Conservation (phyloP, 306 rosid species). For the Dalbergia cochinchinensis region DNA sequence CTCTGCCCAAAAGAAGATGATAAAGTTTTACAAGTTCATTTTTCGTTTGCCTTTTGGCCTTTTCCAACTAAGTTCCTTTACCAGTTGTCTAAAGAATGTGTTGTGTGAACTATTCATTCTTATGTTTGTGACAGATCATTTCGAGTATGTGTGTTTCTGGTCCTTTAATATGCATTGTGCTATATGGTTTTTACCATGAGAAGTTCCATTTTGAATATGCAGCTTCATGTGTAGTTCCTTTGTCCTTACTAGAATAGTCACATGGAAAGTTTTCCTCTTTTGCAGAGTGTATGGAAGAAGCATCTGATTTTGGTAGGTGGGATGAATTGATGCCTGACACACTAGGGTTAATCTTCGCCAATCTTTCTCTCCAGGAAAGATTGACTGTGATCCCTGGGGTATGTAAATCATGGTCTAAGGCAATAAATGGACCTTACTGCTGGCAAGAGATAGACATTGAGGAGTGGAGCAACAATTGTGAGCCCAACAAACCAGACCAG, state of each 20-base stretch:
- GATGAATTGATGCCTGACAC: constrained; percentile 96
- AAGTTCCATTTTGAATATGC: constrained; percentile 1
- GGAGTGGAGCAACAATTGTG: constrained; percentile 81
- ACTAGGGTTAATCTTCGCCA: constrained; percentile 81
- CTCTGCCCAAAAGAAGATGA: too few species aligned
- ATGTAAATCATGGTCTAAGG: constrained; percentile 90
- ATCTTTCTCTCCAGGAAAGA: constrained; percentile 76
- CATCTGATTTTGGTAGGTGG: constrained; percentile 74
- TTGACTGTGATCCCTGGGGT: constrained; percentile 89
- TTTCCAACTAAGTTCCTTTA: constrained; percentile 11
- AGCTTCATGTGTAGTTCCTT: background rate
- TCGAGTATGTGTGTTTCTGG: constrained; percentile 8
- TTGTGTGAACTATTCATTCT: constrained; percentile 1
- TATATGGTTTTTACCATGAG: background rate
- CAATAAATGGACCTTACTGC: constrained; percentile 85
- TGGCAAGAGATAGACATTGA: constrained; percentile 98
- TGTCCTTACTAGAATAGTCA: constrained; percentile 6
- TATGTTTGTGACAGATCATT: constrained; percentile 17
- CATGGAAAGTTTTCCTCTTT: background rate
- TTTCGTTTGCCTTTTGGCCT: background rate
- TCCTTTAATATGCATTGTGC: background rate
- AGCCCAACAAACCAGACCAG: constrained; percentile 67
- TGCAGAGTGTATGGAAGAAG: constrained; percentile 71
- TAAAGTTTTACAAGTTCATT: too few species aligned
- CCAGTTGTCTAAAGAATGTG: constrained; percentile 2